Percentiles rank a stretch among this genome's conserved stretches.
Evolutionary conservation across 371 early-diverging fungal species (phyloP).

Genomic region (Mucor racemosus): DNA sequence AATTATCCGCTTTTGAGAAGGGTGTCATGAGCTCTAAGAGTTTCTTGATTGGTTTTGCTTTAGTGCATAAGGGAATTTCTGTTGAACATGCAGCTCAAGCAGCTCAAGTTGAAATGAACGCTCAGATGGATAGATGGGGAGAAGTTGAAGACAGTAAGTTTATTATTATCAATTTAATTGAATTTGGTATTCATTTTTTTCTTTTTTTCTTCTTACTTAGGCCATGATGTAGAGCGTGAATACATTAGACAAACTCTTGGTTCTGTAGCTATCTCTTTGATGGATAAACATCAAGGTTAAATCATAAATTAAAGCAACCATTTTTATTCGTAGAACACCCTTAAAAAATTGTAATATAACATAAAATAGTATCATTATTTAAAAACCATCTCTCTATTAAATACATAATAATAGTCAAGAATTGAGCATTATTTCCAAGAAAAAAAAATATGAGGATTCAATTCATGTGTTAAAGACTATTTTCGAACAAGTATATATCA

Average conservation of each 20-base stretch:
- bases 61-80: constrained; percentile 72
- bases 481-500: no score
- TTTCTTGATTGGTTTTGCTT: constrained; percentile 84
- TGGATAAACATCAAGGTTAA: constrained; percentile 40
- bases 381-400: no score
- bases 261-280: constrained; percentile 50
- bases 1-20: constrained; percentile 89
- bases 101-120: constrained; percentile 83
- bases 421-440: background rate
- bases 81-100: constrained; percentile 84
- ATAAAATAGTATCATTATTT: no score
- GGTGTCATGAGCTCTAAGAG: constrained; percentile 89
- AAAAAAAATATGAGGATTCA: no score
- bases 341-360: constrained; percentile 3
- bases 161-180: background rate
- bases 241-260: constrained; percentile 56
- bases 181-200: background rate
- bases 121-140: constrained; percentile 93
- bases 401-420: background rate
- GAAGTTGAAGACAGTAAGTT: constrained; percentile 86
- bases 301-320: background rate
- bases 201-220: constrained; percentile 14
- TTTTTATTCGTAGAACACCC: background rate
- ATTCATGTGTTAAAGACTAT: no score
- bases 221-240: constrained; percentile 58